Percentiles rank a stretch among this genome's conserved stretches.
phyloP scores from a whole-genome alignment of 176 grass and related monocot species.

The Carex scoparia region DNA sequence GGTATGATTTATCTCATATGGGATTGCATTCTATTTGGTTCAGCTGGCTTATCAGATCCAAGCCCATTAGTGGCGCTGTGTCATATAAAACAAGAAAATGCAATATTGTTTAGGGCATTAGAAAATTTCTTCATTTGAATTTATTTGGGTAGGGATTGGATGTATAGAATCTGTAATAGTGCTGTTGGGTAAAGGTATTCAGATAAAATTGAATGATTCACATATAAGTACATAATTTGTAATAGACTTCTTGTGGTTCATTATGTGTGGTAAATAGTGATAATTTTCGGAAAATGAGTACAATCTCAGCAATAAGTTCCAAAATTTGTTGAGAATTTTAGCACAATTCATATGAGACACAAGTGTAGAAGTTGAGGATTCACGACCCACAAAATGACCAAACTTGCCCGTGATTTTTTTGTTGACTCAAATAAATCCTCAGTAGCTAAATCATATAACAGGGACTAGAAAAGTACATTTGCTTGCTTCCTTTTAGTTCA shows the following conservation, averaged over 20 bases:
- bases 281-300: neutral
- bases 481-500: neutral
- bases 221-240: too few species aligned
- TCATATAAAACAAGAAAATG: neutral
- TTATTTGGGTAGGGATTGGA: neutral
- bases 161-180: neutral
- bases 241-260: too few species aligned
- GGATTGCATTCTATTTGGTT: conserved; percentile 40
- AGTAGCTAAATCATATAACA: neutral
- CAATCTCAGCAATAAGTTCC: neutral
- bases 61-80: conserved; percentile 1
- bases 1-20: conserved; percentile 80
- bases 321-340: neutral
- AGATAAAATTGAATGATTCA: neutral
- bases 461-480: neutral
- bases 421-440: neutral
- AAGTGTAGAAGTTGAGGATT: neutral
- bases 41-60: conserved; percentile 49
- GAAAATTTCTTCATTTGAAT: neutral
- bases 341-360: neutral
- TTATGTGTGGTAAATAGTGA: neutral
- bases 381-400: neutral
- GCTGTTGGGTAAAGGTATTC: neutral
- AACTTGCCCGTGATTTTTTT: neutral
- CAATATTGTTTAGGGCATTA: neutral